These are phyloP conservation scores for Diaporthe velutina DNA, from an alignment of 2,329 filamentous ascomycete genomes.

Conservation along the genomic window DNA sequence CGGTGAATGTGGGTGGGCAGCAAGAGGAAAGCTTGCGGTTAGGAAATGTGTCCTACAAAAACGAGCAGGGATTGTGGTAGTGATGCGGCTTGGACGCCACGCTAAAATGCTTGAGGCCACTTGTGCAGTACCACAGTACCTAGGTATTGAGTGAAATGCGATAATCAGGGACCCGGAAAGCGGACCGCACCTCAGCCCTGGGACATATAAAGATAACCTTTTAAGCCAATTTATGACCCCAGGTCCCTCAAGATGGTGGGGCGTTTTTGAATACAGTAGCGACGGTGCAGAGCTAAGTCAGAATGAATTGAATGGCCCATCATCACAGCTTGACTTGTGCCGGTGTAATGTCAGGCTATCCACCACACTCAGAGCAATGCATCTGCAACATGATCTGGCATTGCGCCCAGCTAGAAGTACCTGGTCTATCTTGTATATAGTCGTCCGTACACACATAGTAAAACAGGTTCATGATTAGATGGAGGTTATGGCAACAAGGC, in stretches of 20 bases:
- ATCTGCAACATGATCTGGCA: constrained; percentile 33
- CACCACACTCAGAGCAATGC: background rate
- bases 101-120: constrained; percentile 26
- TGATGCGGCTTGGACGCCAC: background rate
- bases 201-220: constrained; percentile 10
- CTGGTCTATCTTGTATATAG: constrained; percentile 38
- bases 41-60: constrained; percentile 33
- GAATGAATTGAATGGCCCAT: background rate
- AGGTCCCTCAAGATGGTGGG: too few species aligned
- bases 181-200: constrained; percentile 13
- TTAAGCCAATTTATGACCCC: too few species aligned
- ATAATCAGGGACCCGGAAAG: constrained; percentile 9
- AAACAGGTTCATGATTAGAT: constrained; percentile 33
- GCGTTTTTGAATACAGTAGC: background rate
- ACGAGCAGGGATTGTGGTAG: constrained; percentile 23
- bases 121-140: constrained; percentile 13
- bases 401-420: constrained; percentile 26
- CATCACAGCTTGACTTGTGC: background rate
- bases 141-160: background rate
- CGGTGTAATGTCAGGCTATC: too few species aligned
- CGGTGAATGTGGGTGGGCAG: background rate
- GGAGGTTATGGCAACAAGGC: constrained; percentile 15
- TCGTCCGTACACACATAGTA: constrained; percentile 19
- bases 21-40: constrained; percentile 5
- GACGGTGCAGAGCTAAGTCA: background rate